Evolutionary conservation across 352 stramenopile genomes (phyloP).

Genomic region (Pythium volutum): DNA sequence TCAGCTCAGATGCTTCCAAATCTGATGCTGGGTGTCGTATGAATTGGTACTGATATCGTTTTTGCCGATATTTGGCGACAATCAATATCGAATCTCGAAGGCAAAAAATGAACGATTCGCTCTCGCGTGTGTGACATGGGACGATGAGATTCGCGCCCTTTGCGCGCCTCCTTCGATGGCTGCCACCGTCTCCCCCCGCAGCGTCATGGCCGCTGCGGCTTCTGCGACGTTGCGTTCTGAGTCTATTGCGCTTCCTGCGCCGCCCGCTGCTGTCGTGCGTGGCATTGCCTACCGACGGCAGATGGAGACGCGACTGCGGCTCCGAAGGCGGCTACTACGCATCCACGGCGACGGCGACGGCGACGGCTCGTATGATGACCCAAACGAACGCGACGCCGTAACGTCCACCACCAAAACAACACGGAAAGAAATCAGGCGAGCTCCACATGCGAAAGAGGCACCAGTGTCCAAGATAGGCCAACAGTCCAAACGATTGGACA

Average conservation of each 20-base stretch:
- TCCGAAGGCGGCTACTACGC: conserved; percentile 39
- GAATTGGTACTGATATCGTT: conserved; percentile 1
- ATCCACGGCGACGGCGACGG: conserved; percentile 25
- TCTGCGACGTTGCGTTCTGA: not conserved
- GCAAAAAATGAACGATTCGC: not conserved
- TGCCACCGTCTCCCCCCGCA: not conserved
- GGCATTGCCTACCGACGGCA: conserved; percentile 1
- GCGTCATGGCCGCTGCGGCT: not conserved
- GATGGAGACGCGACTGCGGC: conserved; percentile 42
- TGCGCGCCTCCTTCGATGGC: not conserved
- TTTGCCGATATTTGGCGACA: not conserved
- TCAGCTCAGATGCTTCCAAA: not conserved
- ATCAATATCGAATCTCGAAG: not conserved
- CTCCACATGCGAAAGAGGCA: too few relatives aligned
- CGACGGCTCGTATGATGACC: not conserved
- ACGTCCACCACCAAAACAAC: not conserved
- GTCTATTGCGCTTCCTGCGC: not conserved
- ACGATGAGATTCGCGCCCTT: conserved; percentile 2
- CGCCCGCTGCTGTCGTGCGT: not conserved
- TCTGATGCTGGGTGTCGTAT: not conserved
- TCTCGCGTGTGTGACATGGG: conserved; percentile 14
- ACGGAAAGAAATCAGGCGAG: not conserved
- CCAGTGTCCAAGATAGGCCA: not conserved
- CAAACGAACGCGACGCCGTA: not conserved
- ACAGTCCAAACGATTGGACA: not conserved